Percentiles rank a stretch among this genome's conserved stretches.
Evolutionary conservation across 2,329 filamentous ascomycete genomes (phyloP).

Genomic region (Elsinoe arachidis): DNA sequence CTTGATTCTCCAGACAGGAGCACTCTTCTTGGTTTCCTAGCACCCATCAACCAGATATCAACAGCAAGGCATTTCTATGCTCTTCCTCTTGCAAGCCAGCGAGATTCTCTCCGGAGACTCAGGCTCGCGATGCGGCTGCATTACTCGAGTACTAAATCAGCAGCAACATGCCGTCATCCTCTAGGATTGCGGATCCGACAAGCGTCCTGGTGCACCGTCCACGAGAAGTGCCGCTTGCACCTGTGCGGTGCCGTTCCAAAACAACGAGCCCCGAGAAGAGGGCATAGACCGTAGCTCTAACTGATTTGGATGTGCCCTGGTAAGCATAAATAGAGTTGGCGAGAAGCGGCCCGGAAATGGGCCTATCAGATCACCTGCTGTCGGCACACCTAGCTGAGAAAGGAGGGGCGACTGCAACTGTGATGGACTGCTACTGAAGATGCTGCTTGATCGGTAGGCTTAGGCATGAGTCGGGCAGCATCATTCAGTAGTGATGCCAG

Average conservation of each 20-base stretch:
- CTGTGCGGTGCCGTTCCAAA: slow-evolving; percentile 27
- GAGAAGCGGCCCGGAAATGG: too few relatives aligned
- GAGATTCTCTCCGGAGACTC: slow-evolving; percentile 19
- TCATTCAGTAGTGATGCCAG: too few relatives aligned
- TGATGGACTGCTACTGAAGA: too few relatives aligned
- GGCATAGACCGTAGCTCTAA: slow-evolving; percentile 32
- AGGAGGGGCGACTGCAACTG: too few relatives aligned
- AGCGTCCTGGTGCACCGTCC: slow-evolving; percentile 34
- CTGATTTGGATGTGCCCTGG: slow-evolving; percentile 8
- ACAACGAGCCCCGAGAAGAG: slow-evolving; percentile 21
- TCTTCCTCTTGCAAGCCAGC: neutral
- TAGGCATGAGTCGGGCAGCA: too few relatives aligned
- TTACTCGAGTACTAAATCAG: slow-evolving; percentile 24
- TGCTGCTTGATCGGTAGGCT: too few relatives aligned
- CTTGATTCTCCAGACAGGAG: too few relatives aligned
- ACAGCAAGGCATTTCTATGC: neutral
- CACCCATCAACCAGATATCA: too few relatives aligned
- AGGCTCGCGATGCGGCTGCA: slow-evolving; percentile 31
- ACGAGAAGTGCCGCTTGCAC: slow-evolving; percentile 35
- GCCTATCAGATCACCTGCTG: too few relatives aligned
- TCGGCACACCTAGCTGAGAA: too few relatives aligned
- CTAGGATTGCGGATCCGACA: slow-evolving; percentile 34
- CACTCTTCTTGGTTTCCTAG: too few relatives aligned
- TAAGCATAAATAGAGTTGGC: too few relatives aligned
- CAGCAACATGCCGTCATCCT: slow-evolving; percentile 30